These are phyloP conservation scores for Aureobasidium vineae DNA, from an alignment of 2,329 filamentous ascomycete genomes.

Conservation along the genomic window DNA sequence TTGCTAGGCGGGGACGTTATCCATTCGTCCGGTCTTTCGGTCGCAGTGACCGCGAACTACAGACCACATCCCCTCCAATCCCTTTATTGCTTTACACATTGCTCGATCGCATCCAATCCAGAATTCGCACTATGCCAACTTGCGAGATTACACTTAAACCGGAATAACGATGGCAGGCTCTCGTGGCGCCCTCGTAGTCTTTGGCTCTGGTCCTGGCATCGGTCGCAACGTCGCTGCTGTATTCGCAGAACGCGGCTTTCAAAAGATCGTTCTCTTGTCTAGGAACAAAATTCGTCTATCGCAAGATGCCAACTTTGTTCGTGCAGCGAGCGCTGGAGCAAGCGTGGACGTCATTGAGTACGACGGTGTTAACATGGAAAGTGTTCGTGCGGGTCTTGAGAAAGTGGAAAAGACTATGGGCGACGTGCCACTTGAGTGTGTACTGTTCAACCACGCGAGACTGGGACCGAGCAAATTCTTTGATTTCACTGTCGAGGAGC, in stretches of 20 bases:
- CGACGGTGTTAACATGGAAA: conserved; percentile 46
- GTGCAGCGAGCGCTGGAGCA: conserved; percentile 36
- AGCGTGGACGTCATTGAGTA: conserved; percentile 47
- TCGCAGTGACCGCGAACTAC: background rate
- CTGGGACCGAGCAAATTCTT: conserved; percentile 47
- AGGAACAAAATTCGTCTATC: conserved; percentile 45
- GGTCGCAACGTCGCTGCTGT: conserved; percentile 43
- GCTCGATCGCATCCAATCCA: background rate
- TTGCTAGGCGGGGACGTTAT: background rate
- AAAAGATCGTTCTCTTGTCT: conserved; percentile 51
- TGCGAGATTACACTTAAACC: background rate
- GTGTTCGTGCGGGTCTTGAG: conserved; percentile 42
- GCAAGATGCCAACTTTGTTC: conserved; percentile 37
- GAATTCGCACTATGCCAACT: background rate
- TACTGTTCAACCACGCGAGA: conserved; percentile 55
- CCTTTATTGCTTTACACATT: background rate
- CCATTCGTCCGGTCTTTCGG: background rate
- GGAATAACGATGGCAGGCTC: background rate
- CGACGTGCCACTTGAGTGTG: conserved; percentile 46
- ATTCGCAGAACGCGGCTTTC: conserved; percentile 48
- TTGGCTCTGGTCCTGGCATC: conserved; percentile 53
- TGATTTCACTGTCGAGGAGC: conserved; percentile 44
- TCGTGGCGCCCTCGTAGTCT: conserved; percentile 36
- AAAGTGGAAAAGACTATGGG: conserved; percentile 42
- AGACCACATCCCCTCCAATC: background rate